A percentile compares a stretch with the other conserved stretches of the same genome.
phyloP scores from a whole-genome alignment of 139 green algal species.

The Picochlorum sp. region DNA sequence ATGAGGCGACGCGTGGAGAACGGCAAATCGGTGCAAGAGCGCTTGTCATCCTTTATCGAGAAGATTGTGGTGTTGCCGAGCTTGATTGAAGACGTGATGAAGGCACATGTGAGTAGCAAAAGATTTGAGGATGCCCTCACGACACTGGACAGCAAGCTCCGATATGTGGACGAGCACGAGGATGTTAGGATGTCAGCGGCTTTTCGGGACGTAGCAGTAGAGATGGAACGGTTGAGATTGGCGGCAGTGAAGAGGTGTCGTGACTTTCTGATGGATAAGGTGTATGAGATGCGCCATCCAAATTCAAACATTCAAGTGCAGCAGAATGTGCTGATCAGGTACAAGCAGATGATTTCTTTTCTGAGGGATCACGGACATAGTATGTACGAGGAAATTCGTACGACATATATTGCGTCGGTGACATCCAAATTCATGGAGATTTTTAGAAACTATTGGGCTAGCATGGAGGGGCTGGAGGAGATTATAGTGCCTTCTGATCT shows the following conservation, averaged over 20 bases:
- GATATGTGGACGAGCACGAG: slow-evolving; percentile 45
- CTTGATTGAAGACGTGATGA: slow-evolving; percentile 73
- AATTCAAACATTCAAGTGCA: slow-evolving; percentile 92
- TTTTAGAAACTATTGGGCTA: slow-evolving; percentile 78
- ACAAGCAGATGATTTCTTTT: slow-evolving; percentile 74
- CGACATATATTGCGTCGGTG: slow-evolving; percentile 72
- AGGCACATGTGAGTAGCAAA: slow-evolving; percentile 59
- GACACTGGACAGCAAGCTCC: slow-evolving; percentile 65
- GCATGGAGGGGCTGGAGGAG: slow-evolving; percentile 61
- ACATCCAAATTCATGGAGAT: slow-evolving; percentile 69
- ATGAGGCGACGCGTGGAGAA: slow-evolving; percentile 87
- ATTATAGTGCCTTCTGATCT: slow-evolving; percentile 36
- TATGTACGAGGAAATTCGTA: slow-evolving; percentile 67
- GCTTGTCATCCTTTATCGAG: slow-evolving; percentile 61
- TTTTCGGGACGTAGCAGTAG: slow-evolving; percentile 68
- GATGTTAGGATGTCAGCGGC: slow-evolving; percentile 27
- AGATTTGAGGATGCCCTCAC: slow-evolving; percentile 64
- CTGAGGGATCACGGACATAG: slow-evolving; percentile 52
- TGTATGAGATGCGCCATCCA: slow-evolving; percentile 79
- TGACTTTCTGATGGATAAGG: slow-evolving; percentile 46
- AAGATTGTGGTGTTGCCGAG: slow-evolving; percentile 66
- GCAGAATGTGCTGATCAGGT: slow-evolving; percentile 83
- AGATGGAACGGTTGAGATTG: slow-evolving; percentile 79
- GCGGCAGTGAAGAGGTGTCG: slow-evolving; percentile 62
- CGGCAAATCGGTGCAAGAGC: slow-evolving; percentile 52